Evolutionary conservation across 345 rosid species (phyloP), one percentile per base, ranked within the genome.

Genomic region (Sonneratia alba): DNA sequence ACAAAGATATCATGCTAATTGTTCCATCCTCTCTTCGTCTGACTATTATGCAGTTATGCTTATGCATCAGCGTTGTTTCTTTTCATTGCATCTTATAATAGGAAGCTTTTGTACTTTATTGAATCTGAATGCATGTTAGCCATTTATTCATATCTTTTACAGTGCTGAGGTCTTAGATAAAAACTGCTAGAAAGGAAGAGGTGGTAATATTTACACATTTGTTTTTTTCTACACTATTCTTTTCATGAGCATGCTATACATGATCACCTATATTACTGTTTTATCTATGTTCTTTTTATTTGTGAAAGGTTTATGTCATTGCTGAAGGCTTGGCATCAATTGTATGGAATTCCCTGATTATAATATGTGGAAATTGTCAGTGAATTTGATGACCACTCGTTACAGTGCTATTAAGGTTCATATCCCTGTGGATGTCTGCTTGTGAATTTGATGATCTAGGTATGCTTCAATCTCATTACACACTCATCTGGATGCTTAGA

Each of bases 341-440:
- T 79, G 93, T 84, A 45, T 88, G 82, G 73, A 83, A 74, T 48
- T 81, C 32, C 32, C 32, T 27, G 32, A 27, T 27, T 27, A 27
- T 27, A 27, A 27, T 76, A 75, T 75, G 42, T 81, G 48, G 85
- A 83, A 78, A 69, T 81, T 75, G 86, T 85, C 71, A 90, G 85
- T 27, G 32, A 27, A 27, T 27, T 27, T 27, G 32, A 27, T 27
- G 32, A 27, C 32, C 32, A 27, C 32, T 27, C 53, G 75, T 59
- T 65, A 16, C 18, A 18, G 67, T 34, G 88, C 86, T 76, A 77
- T 76, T 49, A 90, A 85, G 83, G 87, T 92, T 84, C 86, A 65
- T 92, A 97, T 77, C 85, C 85, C 7, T 92, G 98, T 81, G 95
- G 95, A 79, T 74, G 90, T 43, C 78, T 81, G 79, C 88, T 84